phyloP scores from a whole-genome alignment of 257 asterid species.

The Solanum appendiculatum region DNA sequence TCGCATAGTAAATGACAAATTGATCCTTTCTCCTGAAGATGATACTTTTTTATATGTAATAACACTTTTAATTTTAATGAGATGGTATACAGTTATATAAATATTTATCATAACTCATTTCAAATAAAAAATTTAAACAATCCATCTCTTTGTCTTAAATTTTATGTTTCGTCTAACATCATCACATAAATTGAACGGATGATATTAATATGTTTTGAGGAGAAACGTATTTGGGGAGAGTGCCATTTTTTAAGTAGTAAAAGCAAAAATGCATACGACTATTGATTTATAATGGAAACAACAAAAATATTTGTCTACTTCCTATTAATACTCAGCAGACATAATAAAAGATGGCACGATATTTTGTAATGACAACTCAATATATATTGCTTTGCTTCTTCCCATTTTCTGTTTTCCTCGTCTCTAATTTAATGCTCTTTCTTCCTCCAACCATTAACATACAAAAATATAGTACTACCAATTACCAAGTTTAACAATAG shows the following conservation, averaged over 20 bases:
- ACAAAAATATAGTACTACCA: background rate
- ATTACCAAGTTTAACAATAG: background rate
- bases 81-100: no score
- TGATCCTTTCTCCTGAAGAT: no score
- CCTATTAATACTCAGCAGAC: background rate
- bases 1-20: background rate
- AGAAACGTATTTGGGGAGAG: background rate
- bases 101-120: no score
- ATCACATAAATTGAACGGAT: background rate
- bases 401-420: background rate
- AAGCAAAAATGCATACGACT: background rate
- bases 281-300: background rate
- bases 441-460: background rate
- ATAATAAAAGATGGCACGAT: background rate
- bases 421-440: background rate
- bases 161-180: no score
- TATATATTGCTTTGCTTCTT: background rate
- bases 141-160: no score
- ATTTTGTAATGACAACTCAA: background rate
- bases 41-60: no score
- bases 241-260: background rate
- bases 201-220: background rate
- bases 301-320: background rate
- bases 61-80: no score
- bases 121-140: no score